Percentiles rank a stretch among this genome's conserved stretches.
Conservation (phyloP, 768 basidiomycete genomes). For the Pleurotus sapidus region DNA sequence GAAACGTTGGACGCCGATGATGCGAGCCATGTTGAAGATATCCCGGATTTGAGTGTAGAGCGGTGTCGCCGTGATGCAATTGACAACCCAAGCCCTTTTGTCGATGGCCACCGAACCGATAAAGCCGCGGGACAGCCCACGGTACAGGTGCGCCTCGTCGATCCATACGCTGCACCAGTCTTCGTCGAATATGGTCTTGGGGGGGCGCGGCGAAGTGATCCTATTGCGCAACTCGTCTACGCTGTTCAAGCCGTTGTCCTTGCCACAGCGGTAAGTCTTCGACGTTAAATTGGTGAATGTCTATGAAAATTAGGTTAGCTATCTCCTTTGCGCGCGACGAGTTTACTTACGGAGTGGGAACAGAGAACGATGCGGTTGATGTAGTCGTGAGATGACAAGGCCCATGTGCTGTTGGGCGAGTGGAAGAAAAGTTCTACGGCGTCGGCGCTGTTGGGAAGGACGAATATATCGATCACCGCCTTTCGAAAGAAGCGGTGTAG, state of each 20-base stretch:
- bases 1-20: neutral
- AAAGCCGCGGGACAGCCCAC: constrained; percentile 6
- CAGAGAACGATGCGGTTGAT: neutral
- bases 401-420: neutral
- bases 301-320: no score
- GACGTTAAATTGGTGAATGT: no score
- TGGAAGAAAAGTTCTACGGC: constrained; percentile 1
- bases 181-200: neutral
- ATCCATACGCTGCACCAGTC: neutral
- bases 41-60: constrained; percentile 7
- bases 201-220: no score
- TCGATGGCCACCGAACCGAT: constrained; percentile 1
- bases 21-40: constrained; percentile 5
- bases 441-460: neutral
- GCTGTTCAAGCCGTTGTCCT: no score
- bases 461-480: constrained; percentile 7
- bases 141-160: constrained; percentile 15
- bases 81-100: neutral
- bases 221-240: no score
- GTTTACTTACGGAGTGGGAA: constrained; percentile 1
- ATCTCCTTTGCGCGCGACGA: neutral
- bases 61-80: constrained; percentile 10
- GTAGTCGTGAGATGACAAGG: neutral
- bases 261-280: no score
- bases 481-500: constrained; percentile 12